These are phyloP conservation scores for Fraxinus americana DNA, from an alignment of 257 asterid species.

Conservation along the genomic window DNA sequence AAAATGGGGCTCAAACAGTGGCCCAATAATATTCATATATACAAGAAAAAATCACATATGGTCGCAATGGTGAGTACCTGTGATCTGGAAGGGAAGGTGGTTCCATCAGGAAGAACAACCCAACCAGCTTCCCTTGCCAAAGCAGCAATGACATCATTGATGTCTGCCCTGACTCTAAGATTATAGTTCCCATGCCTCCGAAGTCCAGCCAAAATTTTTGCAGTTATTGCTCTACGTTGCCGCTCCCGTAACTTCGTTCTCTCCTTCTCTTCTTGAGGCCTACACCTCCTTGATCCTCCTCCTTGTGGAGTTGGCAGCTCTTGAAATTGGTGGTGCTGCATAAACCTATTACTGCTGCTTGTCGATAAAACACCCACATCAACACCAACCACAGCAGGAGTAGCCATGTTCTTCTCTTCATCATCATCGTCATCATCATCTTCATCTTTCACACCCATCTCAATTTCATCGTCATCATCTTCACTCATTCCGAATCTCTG, in stretches of 20 bases:
- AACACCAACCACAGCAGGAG: constrained; percentile 43
- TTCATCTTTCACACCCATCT: constrained; percentile 92
- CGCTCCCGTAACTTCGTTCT: constrained; percentile 95
- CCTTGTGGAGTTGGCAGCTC: constrained; percentile 78
- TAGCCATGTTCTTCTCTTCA: constrained; percentile 60
- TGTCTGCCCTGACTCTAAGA: constrained; percentile 97
- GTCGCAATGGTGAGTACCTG: constrained; percentile 52
- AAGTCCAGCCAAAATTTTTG: constrained; percentile 96
- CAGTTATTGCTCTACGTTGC: constrained; percentile 95
- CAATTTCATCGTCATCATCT: constrained; percentile 94
- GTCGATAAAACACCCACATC: constrained; percentile 62
- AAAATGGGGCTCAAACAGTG: no score
- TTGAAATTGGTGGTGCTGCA: constrained; percentile 65
- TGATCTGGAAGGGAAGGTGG: constrained; percentile 86
- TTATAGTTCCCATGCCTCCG: constrained; percentile 96
- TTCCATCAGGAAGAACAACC: constrained; percentile 99
- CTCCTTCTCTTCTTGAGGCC: constrained; percentile 98
- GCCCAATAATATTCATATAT: constrained; percentile 5
- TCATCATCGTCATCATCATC: constrained; percentile 60
- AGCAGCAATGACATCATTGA: constrained; percentile 95
- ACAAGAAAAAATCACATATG: background rate
- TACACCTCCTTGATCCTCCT: constrained; percentile 81
- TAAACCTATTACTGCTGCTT: constrained; percentile 50
- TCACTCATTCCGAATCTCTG: constrained; percentile 77
- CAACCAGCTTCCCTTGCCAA: constrained; percentile 99